Evolutionary conservation across 129 eudicot species (phyloP), one percentile per base, ranked within the genome.

Genomic region (Helianthus annuus): DNA sequence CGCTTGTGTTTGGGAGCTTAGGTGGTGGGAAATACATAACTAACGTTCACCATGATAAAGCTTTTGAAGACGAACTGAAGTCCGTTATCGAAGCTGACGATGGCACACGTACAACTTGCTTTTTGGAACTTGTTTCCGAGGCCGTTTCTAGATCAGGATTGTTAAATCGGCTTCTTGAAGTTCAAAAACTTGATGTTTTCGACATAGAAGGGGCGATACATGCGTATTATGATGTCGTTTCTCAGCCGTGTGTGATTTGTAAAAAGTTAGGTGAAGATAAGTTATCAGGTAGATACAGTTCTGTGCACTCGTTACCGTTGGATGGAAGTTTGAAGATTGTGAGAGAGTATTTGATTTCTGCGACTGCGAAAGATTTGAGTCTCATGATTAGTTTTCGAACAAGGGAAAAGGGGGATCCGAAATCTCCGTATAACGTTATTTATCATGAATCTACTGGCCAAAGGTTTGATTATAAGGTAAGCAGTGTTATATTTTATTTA

Each of bases 151-250:
- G 73, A 64, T 85, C 95, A 42, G 83, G 91, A 19, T 79, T 86
- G 55, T 65, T 94, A 45, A 78, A 85, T 68, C 85, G 80, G 69
- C 88, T 94, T 78, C 91, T 94, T 59, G 87, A 90, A 79, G 88
- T 82, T 46, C 99, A 94, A 73, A 90, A 90, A 76, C 97, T 94
- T 22, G 99, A 94, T 80, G 60, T 48, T 34, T 36, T 81, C 70
- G 97, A 94, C 82, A 83, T 94, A 32, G 99, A 94, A 86, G 99
- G 97, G 32, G 99, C 96, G 46, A 88, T 94, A 79, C 99, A 94
- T 76, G 96, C 93, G 10, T 94, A 90, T 84, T 94, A 94, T 84
- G 85, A 94, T 77, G 81, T 85, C 22, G 79, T 94, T 81, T 84
- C 89, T 17, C 85, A 86, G 81, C 92, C 96, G 16, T 94, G 99